Evolutionary conservation across 768 basidiomycete genomes (phyloP).

Genomic region (Leucocoprinus leucothites): DNA sequence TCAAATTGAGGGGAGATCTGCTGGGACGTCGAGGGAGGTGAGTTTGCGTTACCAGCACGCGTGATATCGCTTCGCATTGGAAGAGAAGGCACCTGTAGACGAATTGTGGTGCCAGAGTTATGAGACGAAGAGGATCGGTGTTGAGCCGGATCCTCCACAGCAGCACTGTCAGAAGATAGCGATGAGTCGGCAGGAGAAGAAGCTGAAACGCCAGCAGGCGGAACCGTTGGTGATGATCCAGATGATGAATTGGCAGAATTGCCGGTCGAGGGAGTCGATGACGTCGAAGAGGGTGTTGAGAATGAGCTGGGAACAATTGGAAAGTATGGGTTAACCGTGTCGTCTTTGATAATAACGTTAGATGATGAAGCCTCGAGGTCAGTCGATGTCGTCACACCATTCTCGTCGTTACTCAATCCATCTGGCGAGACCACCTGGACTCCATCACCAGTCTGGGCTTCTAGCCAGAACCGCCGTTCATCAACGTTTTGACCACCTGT

Average conservation of each 20-base stretch:
- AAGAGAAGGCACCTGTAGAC: not conserved
- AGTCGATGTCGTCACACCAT: constrained; percentile 13
- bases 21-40: not conserved
- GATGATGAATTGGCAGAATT: constrained; percentile 11
- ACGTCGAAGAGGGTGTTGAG: constrained; percentile 16
- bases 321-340: constrained; percentile 51
- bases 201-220: not conserved
- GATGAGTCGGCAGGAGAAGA: not conserved
- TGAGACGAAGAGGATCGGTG: not conserved
- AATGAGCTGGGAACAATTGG: constrained; percentile 30
- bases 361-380: constrained; percentile 8
- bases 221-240: constrained; percentile 7
- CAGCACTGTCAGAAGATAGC: not conserved
- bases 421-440: constrained; percentile 16
- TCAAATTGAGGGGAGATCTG: not conserved
- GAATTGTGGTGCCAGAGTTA: not conserved
- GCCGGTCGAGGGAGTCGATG: constrained; percentile 9
- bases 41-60: not conserved
- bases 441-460: constrained; percentile 14
- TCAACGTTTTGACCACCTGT: constrained; percentile 9
- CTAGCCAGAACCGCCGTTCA: constrained; percentile 7
- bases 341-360: constrained; percentile 14
- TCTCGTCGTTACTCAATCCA: constrained; percentile 17
- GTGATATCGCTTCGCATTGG: too few species aligned
- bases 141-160: not conserved